phyloP scores from a whole-genome alignment of 768 basidiomycete genomes.

The Phanerochaete sordida region DNA sequence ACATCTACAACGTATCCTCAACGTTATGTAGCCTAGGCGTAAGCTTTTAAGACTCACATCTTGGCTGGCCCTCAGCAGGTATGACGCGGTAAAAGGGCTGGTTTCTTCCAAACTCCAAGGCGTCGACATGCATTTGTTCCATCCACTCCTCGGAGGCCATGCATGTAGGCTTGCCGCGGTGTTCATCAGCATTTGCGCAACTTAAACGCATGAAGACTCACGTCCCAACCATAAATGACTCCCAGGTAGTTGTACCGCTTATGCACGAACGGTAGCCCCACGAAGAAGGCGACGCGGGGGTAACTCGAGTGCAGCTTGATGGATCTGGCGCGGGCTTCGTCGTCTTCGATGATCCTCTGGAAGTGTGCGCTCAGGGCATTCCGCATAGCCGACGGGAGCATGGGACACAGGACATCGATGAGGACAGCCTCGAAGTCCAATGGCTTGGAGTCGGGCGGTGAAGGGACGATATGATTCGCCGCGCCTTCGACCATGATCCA shows the following conservation, averaged over 20 bases:
- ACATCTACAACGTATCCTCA: conserved; percentile 26
- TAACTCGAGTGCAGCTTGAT: conserved; percentile 5
- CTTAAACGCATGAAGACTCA: conserved; percentile 10
- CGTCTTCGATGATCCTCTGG: conserved; percentile 2
- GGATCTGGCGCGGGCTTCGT: conserved; percentile 11
- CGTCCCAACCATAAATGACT: conserved; percentile 25
- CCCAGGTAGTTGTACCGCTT: conserved; percentile 17
- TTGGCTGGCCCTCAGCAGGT: conserved; percentile 30
- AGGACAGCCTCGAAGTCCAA: conserved; percentile 23
- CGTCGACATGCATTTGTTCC: conserved; percentile 37
- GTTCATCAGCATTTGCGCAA: background rate
- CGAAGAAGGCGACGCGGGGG: conserved; percentile 18
- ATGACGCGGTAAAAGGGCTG: conserved; percentile 50
- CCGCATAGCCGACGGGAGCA: background rate
- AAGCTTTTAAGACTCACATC: conserved; percentile 30
- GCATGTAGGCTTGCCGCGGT: conserved; percentile 28
- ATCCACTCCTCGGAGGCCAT: conserved; percentile 42
- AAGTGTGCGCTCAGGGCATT: conserved; percentile 4
- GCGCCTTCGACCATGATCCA: conserved; percentile 16
- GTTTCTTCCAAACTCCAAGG: conserved; percentile 35
- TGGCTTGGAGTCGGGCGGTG: conserved; percentile 14
- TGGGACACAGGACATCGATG: conserved; percentile 14
- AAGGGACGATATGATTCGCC: conserved; percentile 9
- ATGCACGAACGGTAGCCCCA: conserved; percentile 22
- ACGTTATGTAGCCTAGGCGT: background rate